A percentile compares a stretch with the other conserved stretches of the same genome.
These are phyloP conservation scores for Alternaria sp. DNA, from an alignment of 2,329 filamentous ascomycete genomes.

Conservation along the genomic window DNA sequence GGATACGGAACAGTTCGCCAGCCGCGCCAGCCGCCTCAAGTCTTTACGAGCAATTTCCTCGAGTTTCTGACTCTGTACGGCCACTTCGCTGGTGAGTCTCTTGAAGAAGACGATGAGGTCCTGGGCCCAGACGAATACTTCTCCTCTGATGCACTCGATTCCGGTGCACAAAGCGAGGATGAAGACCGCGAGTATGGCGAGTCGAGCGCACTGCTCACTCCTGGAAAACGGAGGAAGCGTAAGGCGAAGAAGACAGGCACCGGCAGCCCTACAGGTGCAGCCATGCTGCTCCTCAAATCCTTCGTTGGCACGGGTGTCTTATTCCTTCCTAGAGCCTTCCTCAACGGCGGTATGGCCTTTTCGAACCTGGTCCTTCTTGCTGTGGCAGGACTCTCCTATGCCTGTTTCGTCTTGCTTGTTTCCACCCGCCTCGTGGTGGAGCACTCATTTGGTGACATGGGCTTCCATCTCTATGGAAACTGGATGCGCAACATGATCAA, in stretches of 20 bases:
- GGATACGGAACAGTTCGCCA: constrained; percentile 50
- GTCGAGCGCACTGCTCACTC: constrained; percentile 80
- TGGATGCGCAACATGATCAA: constrained; percentile 91
- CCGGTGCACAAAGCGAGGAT: constrained; percentile 60
- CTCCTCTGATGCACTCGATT: constrained; percentile 75
- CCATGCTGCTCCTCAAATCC: constrained; percentile 89
- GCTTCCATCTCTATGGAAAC: constrained; percentile 87
- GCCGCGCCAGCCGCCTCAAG: constrained; percentile 35
- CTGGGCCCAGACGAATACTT: constrained; percentile 91
- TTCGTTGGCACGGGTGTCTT: constrained; percentile 97
- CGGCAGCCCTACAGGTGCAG: constrained; percentile 80
- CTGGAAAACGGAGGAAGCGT: constrained; percentile 73
- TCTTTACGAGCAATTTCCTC: constrained; percentile 88
- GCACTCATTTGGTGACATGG: constrained; percentile 98
- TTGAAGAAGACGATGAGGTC: constrained; percentile 95
- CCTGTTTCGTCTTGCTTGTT: constrained; percentile 95
- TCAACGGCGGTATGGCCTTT: constrained; percentile 98
- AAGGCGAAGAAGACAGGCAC: constrained; percentile 82
- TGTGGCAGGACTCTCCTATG: constrained; percentile 89
- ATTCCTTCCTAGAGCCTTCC: constrained; percentile 89
- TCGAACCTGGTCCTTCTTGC: constrained; percentile 89
- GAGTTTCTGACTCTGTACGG: constrained; percentile 96
- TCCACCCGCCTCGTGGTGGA: constrained; percentile 84
- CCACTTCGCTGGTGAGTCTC: constrained; percentile 95
- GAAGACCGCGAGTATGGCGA: constrained; percentile 84